phyloP scores from a whole-genome alignment of 768 basidiomycete species.

The Mycena vulgaris region DNA sequence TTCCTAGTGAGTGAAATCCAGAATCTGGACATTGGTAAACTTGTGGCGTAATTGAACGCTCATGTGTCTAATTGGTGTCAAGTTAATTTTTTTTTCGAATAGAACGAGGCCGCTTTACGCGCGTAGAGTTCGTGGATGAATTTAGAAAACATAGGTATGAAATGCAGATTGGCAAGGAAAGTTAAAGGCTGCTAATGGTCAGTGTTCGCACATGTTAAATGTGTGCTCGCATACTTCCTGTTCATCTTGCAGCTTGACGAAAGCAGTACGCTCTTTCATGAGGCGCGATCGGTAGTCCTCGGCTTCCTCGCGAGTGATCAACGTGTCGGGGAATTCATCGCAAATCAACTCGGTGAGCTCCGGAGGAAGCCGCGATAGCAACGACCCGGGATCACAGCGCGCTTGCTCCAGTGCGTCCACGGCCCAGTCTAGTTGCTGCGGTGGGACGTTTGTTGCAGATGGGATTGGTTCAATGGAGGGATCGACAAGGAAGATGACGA shows the following conservation, averaged over 20 bases:
- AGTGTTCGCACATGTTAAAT: conserved; percentile 37
- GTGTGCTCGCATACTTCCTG: background rate
- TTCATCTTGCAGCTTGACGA: background rate
- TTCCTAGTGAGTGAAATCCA: too few relatives aligned
- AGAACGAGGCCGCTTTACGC: too few relatives aligned
- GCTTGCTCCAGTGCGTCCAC: conserved; percentile 34
- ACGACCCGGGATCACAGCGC: conserved; percentile 2
- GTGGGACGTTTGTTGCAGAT: conserved; percentile 47
- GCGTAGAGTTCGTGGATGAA: too few relatives aligned
- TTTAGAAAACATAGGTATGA: too few relatives aligned
- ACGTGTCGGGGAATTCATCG: background rate
- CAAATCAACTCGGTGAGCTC: conserved; percentile 17
- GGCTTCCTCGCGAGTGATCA: conserved; percentile 23
- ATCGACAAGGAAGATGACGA: conserved; percentile 56
- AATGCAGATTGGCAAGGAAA: too few relatives aligned
- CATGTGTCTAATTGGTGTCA: too few relatives aligned
- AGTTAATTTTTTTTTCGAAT: too few relatives aligned
- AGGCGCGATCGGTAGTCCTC: conserved; percentile 28
- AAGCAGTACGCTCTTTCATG: conserved; percentile 38
- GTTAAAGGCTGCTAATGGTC: too few relatives aligned
- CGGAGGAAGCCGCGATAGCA: conserved; percentile 10
- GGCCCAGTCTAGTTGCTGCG: conserved; percentile 51
- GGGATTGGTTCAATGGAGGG: conserved; percentile 48
- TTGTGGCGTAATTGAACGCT: too few relatives aligned
- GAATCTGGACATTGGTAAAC: too few relatives aligned